phyloP scores from a whole-genome alignment of 140 eudicot species.

The Flaveria floridana region DNA sequence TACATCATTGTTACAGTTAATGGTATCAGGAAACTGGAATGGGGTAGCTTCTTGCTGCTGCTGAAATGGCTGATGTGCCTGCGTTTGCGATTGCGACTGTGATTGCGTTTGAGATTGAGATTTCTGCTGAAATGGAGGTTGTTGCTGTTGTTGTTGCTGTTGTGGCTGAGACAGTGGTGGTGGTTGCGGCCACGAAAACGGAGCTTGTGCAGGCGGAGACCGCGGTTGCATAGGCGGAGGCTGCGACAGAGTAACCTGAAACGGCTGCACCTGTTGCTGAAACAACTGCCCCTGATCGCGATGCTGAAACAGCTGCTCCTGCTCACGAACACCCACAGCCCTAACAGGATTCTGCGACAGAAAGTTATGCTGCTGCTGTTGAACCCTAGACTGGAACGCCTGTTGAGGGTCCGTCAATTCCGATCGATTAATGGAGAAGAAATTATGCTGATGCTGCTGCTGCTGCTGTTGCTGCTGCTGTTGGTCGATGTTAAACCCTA shows the following conservation, averaged over 20 bases:
- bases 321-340: constrained; percentile 13
- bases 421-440: constrained; percentile 25
- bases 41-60: constrained; percentile 18
- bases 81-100: constrained; percentile 4
- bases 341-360: constrained; percentile 26
- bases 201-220: constrained; percentile 24
- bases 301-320: constrained; percentile 28
- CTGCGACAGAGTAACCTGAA: constrained; percentile 6
- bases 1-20: constrained; percentile 13
- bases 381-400: constrained; percentile 33
- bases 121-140: not conserved
- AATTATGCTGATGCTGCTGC: constrained; percentile 34
- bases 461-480: constrained; percentile 30
- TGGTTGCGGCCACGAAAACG: constrained; percentile 37
- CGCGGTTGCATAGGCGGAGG: not conserved
- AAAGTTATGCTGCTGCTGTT: constrained; percentile 34
- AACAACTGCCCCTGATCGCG: constrained; percentile 26
- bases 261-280: constrained; percentile 30
- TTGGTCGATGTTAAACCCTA: constrained; percentile 40
- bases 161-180: constrained; percentile 21
- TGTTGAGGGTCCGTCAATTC: constrained; percentile 19
- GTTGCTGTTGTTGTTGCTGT: constrained; percentile 17
- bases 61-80: constrained; percentile 13
- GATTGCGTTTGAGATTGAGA: constrained; percentile 17
- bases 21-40: not conserved